These are phyloP conservation scores for Podospora pseudopauciseta DNA, from an alignment of 495 filamentous ascomycete species.

Conservation along the genomic window DNA sequence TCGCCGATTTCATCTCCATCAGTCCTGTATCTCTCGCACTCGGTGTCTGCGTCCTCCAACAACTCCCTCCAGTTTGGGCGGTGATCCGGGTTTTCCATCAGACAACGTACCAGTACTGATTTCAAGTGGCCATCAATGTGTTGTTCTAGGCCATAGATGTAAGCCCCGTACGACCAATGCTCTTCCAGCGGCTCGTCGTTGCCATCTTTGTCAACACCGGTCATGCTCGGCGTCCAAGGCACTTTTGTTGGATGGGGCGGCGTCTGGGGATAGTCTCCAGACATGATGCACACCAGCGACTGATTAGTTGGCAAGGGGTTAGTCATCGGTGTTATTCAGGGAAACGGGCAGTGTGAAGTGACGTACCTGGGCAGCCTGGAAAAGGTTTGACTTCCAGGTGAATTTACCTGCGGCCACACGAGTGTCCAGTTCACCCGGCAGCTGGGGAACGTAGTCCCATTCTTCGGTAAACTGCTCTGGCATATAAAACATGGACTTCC, in stretches of 20 bases:
- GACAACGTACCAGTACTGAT: neutral
- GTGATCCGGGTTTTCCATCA: neutral
- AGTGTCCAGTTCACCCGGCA: neutral
- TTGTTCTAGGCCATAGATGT: too few species aligned
- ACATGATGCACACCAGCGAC: neutral
- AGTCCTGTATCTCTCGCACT: neutral
- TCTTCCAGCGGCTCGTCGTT: neutral
- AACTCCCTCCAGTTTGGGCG: neutral
- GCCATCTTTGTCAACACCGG: neutral
- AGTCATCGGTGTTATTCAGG: neutral
- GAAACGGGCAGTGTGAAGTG: neutral
- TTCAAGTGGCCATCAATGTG: neutral
- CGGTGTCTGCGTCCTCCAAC: neutral
- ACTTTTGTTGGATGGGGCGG: neutral
- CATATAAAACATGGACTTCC: neutral
- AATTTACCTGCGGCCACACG: neutral
- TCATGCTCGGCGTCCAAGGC: neutral
- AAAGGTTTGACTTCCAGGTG: neutral
- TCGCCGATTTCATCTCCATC: neutral
- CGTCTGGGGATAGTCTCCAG: neutral
- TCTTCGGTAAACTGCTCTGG: neutral
- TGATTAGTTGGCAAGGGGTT: neutral
- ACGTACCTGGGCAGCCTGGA: neutral
- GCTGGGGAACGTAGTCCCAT: neutral
- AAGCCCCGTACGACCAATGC: neutral